phyloP scores from a whole-genome alignment of 2,329 filamentous ascomycete species.

The Bipolaris sorokiniana region DNA sequence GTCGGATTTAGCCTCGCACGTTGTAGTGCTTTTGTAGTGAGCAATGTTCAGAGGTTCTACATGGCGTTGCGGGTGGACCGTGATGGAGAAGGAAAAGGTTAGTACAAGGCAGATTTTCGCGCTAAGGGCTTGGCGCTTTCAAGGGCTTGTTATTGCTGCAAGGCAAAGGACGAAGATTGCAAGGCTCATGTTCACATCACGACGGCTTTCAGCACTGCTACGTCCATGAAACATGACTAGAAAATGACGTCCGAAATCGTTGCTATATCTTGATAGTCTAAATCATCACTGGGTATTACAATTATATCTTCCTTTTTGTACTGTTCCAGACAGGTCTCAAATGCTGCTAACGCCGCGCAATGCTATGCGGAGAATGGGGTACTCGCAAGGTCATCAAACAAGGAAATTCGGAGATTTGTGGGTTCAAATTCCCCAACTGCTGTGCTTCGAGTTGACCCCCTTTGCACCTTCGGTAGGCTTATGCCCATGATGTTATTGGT shows the following conservation, averaged over 20 bases:
- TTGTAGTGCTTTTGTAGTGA: not conserved
- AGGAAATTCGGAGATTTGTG: not conserved
- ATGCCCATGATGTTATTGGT: constrained; percentile 1
- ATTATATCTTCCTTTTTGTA: constrained; percentile 22
- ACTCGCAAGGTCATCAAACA: constrained; percentile 3
- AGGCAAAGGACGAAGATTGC: not conserved
- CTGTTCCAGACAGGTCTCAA: constrained; percentile 10
- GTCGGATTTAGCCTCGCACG: not conserved
- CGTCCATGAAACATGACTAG: not conserved
- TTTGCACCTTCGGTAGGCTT: not conserved
- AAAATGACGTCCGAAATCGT: not conserved
- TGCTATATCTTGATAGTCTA: not conserved
- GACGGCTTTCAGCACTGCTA: not conserved
- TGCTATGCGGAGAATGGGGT: constrained; percentile 21
- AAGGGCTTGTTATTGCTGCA: constrained; percentile 4
- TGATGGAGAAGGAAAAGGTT: constrained; percentile 1
- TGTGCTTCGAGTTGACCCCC: not conserved
- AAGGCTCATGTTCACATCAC: not conserved
- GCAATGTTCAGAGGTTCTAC: constrained; percentile 3
- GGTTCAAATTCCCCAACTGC: not conserved
- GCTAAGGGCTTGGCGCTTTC: constrained; percentile 27
- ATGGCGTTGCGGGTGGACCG: constrained; percentile 4
- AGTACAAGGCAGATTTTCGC: constrained; percentile 30
- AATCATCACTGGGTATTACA: constrained; percentile 19
- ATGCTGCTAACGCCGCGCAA: constrained; percentile 26